Percentiles rank a stretch among this genome's conserved stretches.
Evolutionary conservation across 192 early-diverging fungal genomes (phyloP).

Genomic region (Spizellomyces sp.): DNA sequence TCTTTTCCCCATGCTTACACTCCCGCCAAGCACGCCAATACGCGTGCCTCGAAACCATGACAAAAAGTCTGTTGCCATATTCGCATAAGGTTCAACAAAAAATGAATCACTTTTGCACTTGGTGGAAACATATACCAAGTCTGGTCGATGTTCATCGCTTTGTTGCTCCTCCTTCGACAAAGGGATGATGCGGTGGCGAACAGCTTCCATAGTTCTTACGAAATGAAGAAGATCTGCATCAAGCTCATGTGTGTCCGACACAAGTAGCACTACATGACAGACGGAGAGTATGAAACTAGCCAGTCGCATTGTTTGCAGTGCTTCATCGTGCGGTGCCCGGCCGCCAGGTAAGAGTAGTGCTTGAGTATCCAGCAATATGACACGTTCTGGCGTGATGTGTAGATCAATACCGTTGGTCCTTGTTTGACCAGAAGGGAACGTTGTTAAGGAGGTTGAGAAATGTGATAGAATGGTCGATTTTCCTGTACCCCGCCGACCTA

Average conservation of each 20-base stretch:
- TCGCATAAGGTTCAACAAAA: background rate
- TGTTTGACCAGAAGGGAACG: conserved; percentile 26
- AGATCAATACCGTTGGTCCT: conserved; percentile 64
- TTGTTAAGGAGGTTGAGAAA: conserved; percentile 42
- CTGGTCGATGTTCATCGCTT: background rate
- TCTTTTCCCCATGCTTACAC: background rate
- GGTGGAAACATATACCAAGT: conserved; percentile 7
- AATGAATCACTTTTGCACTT: conserved; percentile 10
- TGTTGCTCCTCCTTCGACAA: background rate
- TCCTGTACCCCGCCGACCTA: conserved; percentile 68
- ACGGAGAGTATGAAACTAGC: conserved; percentile 62
- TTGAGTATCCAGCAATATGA: conserved; percentile 66
- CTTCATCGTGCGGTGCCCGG: conserved; percentile 44
- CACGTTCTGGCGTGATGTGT: conserved; percentile 65
- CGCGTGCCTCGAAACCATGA: conserved; percentile 5
- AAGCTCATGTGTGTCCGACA: conserved; percentile 22
- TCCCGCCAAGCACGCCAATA: conserved; percentile 1
- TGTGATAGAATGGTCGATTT: conserved; percentile 65
- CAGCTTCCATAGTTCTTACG: background rate
- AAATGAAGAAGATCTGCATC: background rate
- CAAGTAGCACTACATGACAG: conserved; percentile 67
- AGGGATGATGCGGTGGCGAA: background rate
- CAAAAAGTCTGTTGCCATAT: background rate
- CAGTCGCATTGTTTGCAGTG: conserved; percentile 50
- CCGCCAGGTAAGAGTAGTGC: conserved; percentile 34